Evolutionary conservation across 2,329 filamentous ascomycete species (phyloP), one percentile per base, ranked within the genome.

Genomic region (Trichoderma sp.): DNA sequence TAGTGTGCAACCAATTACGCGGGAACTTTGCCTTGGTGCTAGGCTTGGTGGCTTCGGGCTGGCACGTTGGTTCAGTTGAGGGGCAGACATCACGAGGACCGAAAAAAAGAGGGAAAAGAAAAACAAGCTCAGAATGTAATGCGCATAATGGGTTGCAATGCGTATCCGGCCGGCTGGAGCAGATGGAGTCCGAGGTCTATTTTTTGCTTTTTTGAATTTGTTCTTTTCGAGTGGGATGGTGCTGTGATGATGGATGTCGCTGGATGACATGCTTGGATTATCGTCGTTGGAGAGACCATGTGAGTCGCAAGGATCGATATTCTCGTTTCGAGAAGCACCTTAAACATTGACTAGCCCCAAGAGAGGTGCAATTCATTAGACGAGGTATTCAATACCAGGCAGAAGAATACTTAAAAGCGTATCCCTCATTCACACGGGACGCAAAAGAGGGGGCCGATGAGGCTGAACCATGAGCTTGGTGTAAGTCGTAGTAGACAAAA

Each of bases 21-120:
- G 63, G 71, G 53, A 66, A 24, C 38, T 29, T 53, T 35, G 60
- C 31, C 6, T 29, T 56, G 33, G 50, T 59, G 62, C 38, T 64
- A 11, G 9, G 21, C 12, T 4, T 59, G 71, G 71, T 59, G 63
- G 56, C 59, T 72, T 60, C 69, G 69, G 38, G 59, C 35, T 72
- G 69, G 69, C 60, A 72, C 69, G 69, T 67, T 74, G 71, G 63
- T 67, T 29, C 45, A 35, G 71, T 50, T 64, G 71, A 50, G 71
- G 63, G 62, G 71, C 45, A 45, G 31, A 53, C 62, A 74, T 74
- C 71, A 74, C 71, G 71, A 74, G 71, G 71, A 67, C 63, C 12
- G 45, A 59, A 67, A 66, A 74, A 74, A 74, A 74, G n/a, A 38
- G 18, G 63, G 24, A 50, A 64, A 50, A 50, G 18, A 21, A 29